Evolutionary conservation across 2,329 filamentous ascomycete species (phyloP), one percentile per base, ranked within the genome.

Genomic region (Fusarium newnesense): DNA sequence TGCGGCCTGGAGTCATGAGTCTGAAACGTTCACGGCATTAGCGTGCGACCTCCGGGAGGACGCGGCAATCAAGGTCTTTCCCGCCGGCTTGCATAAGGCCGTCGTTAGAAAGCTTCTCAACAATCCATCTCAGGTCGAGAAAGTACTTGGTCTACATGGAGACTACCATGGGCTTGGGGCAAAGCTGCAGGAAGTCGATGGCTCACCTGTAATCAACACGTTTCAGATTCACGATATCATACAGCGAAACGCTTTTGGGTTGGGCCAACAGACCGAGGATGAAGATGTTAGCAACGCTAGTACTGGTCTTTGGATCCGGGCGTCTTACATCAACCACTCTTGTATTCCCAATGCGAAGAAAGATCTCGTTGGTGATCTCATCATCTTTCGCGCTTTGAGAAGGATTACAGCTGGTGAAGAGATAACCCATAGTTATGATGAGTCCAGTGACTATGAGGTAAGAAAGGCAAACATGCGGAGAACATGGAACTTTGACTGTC

Each of bases 251-350:
- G 79, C 77, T 2, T 82, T 81, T 42, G 82, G 82, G 1, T 70
- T 74, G 2, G 79, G 77, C 2, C 74, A 70, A 47, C 79, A 80
- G 53, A 72, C 69, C 1, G 69, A 72, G 2, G 77, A 79, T 5
- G 80, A 80, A 42, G 76, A 75, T 15, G 62, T 78, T 1, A 74
- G 75, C 7, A 81, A 80, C 37, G 73, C 81, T 3, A 83, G 81
- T 50, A 78, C 80, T 0, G 84, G 83, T 5, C 70, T 85, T 32
- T 86, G 83, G 83, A 74, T 79, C 3, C 70, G 78, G 9, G 80
- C 82, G 7, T 81, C 83, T 0, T 83, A 83, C 64, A 81, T 84
- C 64, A 86, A 86, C 52, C 84, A 86, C 66, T 83, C 82, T 0
- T 86, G 84, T 62, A 54, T 80, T 4, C 59, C 79, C 37, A 85